A percentile compares a stretch with the other conserved stretches of the same genome.
These are phyloP conservation scores for Cystobasidiaceae sp. DNA, from an alignment of 1,284 basidiomycete genomes.

Conservation along the genomic window DNA sequence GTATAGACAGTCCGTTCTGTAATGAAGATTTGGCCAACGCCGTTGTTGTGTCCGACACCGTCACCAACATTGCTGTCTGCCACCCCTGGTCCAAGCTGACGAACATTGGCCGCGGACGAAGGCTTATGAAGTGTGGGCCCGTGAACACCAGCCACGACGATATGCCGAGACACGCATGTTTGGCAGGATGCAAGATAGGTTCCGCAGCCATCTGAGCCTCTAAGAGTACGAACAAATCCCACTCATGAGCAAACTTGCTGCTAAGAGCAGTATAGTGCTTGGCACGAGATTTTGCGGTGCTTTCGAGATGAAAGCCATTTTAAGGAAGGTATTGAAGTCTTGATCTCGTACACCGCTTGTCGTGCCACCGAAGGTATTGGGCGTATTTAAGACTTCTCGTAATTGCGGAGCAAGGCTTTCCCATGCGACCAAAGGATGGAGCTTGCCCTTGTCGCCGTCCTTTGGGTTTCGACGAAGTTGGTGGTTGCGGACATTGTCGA, in stretches of 20 bases:
- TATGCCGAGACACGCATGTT: too few species aligned
- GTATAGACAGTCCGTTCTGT: too few species aligned
- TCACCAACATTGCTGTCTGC: too few species aligned
- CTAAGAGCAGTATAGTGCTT: not conserved
- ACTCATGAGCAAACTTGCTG: not conserved
- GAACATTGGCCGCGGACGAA: too few species aligned
- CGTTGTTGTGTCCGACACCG: too few species aligned
- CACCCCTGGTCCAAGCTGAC: too few species aligned
- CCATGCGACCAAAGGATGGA: not conserved
- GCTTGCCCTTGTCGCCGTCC: not conserved
- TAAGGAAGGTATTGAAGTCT: not conserved
- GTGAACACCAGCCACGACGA: too few species aligned
- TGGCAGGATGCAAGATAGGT: too few species aligned
- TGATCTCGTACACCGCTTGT: not conserved
- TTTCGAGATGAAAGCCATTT: not conserved
- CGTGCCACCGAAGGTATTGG: not conserved
- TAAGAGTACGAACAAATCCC: too few species aligned
- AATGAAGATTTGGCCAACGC: too few species aligned
- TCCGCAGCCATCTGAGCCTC: too few species aligned
- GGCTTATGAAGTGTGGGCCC: too few species aligned
- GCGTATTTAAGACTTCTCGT: not conserved
- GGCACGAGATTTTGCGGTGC: not conserved
- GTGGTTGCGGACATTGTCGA: not conserved
- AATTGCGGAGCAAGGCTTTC: not conserved
- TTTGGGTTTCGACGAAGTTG: not conserved